phyloP scores from a whole-genome alignment of 495 filamentous ascomycete species.

The Penicillium argentinense region DNA sequence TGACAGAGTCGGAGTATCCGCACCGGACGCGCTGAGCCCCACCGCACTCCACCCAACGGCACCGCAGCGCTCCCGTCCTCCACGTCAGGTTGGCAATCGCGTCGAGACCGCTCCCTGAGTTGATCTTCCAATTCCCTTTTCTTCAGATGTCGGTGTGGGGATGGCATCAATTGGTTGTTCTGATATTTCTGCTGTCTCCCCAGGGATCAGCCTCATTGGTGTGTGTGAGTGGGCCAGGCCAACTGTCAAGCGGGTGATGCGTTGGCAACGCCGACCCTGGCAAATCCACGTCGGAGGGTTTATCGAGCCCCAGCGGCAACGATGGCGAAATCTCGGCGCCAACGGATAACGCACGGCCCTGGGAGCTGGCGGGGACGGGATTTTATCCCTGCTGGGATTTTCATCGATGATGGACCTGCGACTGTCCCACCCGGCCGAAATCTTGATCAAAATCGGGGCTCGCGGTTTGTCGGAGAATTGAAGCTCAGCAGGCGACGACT shows the following conservation, averaged over 20 bases:
- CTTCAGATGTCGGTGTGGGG: constrained; percentile 13
- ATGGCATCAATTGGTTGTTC: not conserved
- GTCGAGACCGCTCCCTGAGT: not conserved
- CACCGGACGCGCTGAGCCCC: not conserved
- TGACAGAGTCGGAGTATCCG: not conserved
- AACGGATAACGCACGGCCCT: constrained; percentile 2
- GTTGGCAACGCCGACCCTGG: constrained; percentile 13
- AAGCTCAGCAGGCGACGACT: too few species aligned
- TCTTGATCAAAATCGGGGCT: constrained; percentile 3
- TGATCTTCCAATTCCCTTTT: not conserved
- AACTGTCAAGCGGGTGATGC: constrained; percentile 25
- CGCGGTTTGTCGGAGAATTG: not conserved
- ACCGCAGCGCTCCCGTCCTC: constrained; percentile 4
- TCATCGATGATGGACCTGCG: constrained; percentile 9
- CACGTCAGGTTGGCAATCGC: constrained; percentile 1
- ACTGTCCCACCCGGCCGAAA: constrained; percentile 16
- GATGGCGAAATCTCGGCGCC: constrained; percentile 1
- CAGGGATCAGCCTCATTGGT: constrained; percentile 17
- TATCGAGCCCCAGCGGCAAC: constrained; percentile 17
- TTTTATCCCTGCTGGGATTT: constrained; percentile 1
- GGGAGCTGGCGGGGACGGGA: constrained; percentile 1
- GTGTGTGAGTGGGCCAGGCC: constrained; percentile 5
- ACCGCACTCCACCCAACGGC: constrained; percentile 5
- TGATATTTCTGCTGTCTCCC: not conserved
- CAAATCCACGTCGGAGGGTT: not conserved